These are phyloP conservation scores for Berberis vulgaris DNA, from an alignment of 164 flowering plant species.

Conservation along the genomic window DNA sequence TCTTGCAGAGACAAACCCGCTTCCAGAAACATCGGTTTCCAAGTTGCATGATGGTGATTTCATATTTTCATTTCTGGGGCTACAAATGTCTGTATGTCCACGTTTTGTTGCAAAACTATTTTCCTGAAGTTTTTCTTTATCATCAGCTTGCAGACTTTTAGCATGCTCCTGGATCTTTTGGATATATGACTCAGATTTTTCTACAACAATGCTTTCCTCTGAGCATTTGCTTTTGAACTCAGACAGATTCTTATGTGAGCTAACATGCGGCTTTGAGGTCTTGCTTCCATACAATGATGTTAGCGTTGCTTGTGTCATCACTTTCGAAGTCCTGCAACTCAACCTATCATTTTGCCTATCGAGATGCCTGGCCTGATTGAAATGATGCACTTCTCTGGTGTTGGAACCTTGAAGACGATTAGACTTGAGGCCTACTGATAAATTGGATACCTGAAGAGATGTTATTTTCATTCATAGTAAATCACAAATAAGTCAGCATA, in stretches of 20 bases:
- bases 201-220: conserved; percentile 39
- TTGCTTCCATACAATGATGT: conserved; percentile 47
- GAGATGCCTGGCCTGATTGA: conserved; percentile 25
- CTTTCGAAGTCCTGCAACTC: conserved; percentile 33
- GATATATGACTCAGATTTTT: conserved; percentile 20
- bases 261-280: conserved; percentile 20
- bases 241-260: conserved; percentile 15
- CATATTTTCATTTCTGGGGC: conserved; percentile 30
- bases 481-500: not conserved
- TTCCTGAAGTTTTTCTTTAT: conserved; percentile 39
- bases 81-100: conserved; percentile 33
- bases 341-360: conserved; percentile 29
- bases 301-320: conserved; percentile 44
- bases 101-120: conserved; percentile 42
- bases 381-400: conserved; percentile 6
- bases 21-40: conserved; percentile 44
- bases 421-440: conserved; percentile 1
- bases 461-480: not conserved
- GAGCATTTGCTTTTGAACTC: conserved; percentile 25
- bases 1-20: conserved; percentile 87
- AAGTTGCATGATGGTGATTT: conserved; percentile 47
- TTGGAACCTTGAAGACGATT: conserved; percentile 7
- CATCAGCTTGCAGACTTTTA: conserved; percentile 29
- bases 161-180: conserved; percentile 19
- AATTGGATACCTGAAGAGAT: conserved; percentile 12